Percentiles rank a stretch among this genome's conserved stretches.
Conservation (phyloP, 192 early-diverging fungal genomes). For the Jimgerdemannia flammicorona region DNA sequence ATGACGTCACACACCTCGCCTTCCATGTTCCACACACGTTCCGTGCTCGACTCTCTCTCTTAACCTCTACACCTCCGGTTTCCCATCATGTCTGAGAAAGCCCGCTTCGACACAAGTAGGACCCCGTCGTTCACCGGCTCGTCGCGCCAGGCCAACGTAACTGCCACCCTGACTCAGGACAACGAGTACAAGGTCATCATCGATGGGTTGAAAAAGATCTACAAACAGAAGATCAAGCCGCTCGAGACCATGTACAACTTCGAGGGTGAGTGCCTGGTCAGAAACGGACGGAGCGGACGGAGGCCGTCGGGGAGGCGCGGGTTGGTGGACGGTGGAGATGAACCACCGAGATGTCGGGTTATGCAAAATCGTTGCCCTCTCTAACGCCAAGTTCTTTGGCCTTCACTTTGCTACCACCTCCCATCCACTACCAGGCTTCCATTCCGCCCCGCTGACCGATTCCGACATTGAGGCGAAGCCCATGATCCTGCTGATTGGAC, state of each 20-base stretch:
- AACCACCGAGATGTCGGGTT: too few relatives aligned
- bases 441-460: slow-evolving; percentile 75
- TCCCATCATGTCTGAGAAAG: neutral
- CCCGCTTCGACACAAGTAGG: neutral
- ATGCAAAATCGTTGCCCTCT: neutral
- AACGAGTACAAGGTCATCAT: slow-evolving; percentile 57
- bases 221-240: slow-evolving; percentile 68
- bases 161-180: slow-evolving; percentile 21
- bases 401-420: too few relatives aligned
- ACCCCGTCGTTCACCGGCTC: neutral
- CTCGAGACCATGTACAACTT: slow-evolving; percentile 72
- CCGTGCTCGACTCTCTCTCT: too few relatives aligned
- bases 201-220: slow-evolving; percentile 64
- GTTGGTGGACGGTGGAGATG: too few relatives aligned
- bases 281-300: neutral
- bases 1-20: too few relatives aligned
- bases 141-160: neutral
- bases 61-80: too few relatives aligned
- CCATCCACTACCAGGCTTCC: slow-evolving; percentile 45
- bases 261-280: slow-evolving; percentile 33
- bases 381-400: neutral
- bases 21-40: too few relatives aligned
- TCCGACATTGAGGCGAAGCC: slow-evolving; percentile 84
- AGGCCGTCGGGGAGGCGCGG: too few relatives aligned
- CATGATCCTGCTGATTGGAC: slow-evolving; percentile 82